phyloP scores from a whole-genome alignment of 1,139 yeast species.

The Candida neerlandica region DNA sequence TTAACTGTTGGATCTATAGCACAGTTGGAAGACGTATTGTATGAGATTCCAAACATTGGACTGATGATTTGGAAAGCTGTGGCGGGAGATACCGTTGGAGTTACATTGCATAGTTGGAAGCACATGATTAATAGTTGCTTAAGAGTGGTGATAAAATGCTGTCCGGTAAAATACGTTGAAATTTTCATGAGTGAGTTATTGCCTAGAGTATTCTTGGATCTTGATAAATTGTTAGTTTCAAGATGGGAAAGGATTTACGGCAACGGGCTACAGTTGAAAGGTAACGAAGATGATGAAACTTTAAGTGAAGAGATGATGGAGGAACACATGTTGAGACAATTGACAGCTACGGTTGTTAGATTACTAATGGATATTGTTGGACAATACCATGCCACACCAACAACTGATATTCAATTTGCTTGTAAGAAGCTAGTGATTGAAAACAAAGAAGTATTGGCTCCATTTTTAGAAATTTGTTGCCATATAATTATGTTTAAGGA shows the following conservation, averaged over 20 bases:
- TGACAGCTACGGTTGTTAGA: slow-evolving; percentile 92
- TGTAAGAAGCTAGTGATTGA: slow-evolving; percentile 66
- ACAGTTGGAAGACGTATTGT: slow-evolving; percentile 85
- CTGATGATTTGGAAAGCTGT: slow-evolving; percentile 78
- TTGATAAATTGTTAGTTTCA: slow-evolving; percentile 67
- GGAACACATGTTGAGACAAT: slow-evolving; percentile 88
- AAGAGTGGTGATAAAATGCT: slow-evolving; percentile 82
- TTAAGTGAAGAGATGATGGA: slow-evolving; percentile 98
- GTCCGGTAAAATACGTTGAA: slow-evolving; percentile 72
- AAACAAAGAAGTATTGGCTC: slow-evolving; percentile 71
- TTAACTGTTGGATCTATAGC: slow-evolving; percentile 88
- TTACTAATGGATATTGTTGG: slow-evolving; percentile 87
- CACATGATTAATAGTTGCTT: slow-evolving; percentile 91
- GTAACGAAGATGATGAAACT: slow-evolving; percentile 76
- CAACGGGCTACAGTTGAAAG: slow-evolving; percentile 70
- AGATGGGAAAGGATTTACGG: slow-evolving; percentile 78
- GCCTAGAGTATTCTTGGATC: slow-evolving; percentile 71
- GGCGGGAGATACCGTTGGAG: slow-evolving; percentile 82
- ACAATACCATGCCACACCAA: slow-evolving; percentile 54
- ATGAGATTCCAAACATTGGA: slow-evolving; percentile 83
- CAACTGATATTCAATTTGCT: slow-evolving; percentile 61
- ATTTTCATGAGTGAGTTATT: slow-evolving; percentile 75
- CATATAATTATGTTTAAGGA: slow-evolving; percentile 84
- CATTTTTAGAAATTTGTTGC: slow-evolving; percentile 73
- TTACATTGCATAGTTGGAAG: slow-evolving; percentile 95